Base-by-base conservation (phyloP, 306 rosid species). In the Acacia confusa region DNA sequence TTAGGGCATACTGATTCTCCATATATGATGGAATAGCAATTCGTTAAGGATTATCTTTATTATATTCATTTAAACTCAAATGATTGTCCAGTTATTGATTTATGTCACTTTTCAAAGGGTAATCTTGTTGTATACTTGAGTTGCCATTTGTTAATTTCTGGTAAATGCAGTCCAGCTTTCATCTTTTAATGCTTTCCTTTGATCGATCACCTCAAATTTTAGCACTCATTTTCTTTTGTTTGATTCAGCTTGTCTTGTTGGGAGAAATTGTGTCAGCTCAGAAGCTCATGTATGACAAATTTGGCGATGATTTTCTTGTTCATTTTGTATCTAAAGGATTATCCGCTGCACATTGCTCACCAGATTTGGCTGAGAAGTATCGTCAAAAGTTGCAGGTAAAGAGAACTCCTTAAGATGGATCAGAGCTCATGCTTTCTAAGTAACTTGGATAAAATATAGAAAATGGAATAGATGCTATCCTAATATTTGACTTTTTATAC, bases 241-340 rank as follows among this genome's bases (percentile, higher is more conserved):
- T 48, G 43, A 64, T 61, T 77, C 97, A 95, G 99, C 81, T 86
- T 81, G 83, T 89, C 88, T 88, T 95, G 90, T 94, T 95, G 78
- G 98, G 98, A 87, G 99, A 95, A 87, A 93, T 95, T 78, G 99
- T 95, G 79, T 66, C 89, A 82, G 99, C 97, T 72, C 99, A 93
- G 85, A 95, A 91, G 94, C 93, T 95, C 84, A 93, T 95, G 97
- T 93, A 90, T 73, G 99, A 95, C 86, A 90, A 88, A 65, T 93
- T 95, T 20, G 98, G 99, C 45, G 87, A 95, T 85, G 98, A 92
- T 75, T 95, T 95, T 57, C 78, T 75, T 3, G 7, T 41, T 75
- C 79, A 16, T 58, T 75, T 75, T 75, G 70, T 60, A 38, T 58
- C 70, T 24, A 75, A 58, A 20, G 96, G 91, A 72, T 84, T 95